Evolutionary conservation across 2,329 filamentous ascomycete species (phyloP).

Genomic region (Paecilomyces variotii): DNA sequence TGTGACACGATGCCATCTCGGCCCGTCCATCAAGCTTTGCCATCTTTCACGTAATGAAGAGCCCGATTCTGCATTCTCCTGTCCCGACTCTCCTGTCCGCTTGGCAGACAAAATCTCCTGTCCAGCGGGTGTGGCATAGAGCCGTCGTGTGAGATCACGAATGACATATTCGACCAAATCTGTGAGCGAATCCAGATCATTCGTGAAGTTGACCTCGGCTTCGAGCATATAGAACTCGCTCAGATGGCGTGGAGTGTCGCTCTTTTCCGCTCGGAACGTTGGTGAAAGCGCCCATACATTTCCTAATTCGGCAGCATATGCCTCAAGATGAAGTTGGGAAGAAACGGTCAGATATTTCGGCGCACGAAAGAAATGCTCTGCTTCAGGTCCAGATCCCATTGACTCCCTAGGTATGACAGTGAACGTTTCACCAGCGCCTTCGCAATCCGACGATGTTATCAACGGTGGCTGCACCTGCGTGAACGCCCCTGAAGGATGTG

Average conservation of each 20-base stretch:
- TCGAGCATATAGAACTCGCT: conserved; percentile 99
- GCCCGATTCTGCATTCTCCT: conserved; percentile 27
- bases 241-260: conserved; percentile 85
- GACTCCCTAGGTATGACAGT: conserved; percentile 48
- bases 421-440: conserved; percentile 93
- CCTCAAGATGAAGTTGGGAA: conserved; percentile 87
- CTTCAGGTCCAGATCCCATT: conserved; percentile 9
- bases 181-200: conserved; percentile 64
- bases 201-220: conserved; percentile 74
- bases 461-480: conserved; percentile 78
- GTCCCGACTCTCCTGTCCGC: conserved; percentile 33
- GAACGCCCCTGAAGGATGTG: conserved; percentile 50
- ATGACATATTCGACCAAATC: conserved; percentile 73
- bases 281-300: conserved; percentile 92
- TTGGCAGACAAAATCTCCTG: conserved; percentile 48
- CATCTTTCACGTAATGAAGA: conserved; percentile 59
- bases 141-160: conserved; percentile 44
- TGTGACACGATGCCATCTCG: conserved; percentile 69
- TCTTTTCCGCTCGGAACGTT: conserved; percentile 87
- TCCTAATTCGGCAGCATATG: conserved; percentile 76
- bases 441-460: conserved; percentile 94
- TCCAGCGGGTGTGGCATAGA: conserved; percentile 44
- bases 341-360: conserved; percentile 97
- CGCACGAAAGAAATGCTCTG: conserved; percentile 64
- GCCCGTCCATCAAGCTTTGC: conserved; percentile 52